phyloP scores from a whole-genome alignment of 345 rosid species.

The Diplotaxis tenuifolia region DNA sequence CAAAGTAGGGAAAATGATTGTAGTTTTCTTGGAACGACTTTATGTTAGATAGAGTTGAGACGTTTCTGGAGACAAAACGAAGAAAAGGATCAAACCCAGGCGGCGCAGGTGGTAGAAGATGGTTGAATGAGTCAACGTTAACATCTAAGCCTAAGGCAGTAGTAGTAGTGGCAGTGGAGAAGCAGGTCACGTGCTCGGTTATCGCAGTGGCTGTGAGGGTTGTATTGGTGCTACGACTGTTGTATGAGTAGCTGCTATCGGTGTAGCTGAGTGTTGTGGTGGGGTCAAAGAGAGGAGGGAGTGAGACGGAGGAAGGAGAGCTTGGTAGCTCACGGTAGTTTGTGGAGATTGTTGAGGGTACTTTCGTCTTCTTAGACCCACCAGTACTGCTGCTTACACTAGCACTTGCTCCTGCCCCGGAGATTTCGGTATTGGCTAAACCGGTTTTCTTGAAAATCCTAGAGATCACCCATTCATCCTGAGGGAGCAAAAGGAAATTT shows the following conservation, averaged over 20 bases:
- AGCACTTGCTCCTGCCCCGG: background rate
- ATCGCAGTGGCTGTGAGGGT: constrained; percentile 46
- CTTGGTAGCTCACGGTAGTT: constrained; percentile 50
- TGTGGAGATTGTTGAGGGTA: constrained; percentile 30
- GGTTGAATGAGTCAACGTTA: constrained; percentile 32
- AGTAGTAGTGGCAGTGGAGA: constrained; percentile 85
- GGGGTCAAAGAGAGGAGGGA: constrained; percentile 74
- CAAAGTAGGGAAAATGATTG: constrained; percentile 52
- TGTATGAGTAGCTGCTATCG: constrained; percentile 59
- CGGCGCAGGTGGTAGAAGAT: constrained; percentile 19
- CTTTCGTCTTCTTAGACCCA: constrained; percentile 48
- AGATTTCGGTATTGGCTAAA: constrained; percentile 33
- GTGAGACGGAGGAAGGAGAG: constrained; percentile 74
- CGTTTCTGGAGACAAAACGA: constrained; percentile 38
- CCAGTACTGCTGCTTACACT: constrained; percentile 24
- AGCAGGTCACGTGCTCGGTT: constrained; percentile 99
- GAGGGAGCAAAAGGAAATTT: background rate
- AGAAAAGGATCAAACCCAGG: constrained; percentile 30
- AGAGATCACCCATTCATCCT: constrained; percentile 98
- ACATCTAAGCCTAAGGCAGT: constrained; percentile 42
- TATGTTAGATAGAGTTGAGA: constrained; percentile 55
- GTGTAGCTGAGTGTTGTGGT: constrained; percentile 36
- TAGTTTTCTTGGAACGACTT: constrained; percentile 85
- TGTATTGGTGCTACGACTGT: constrained; percentile 63
- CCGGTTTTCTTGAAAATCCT: constrained; percentile 79